Conservation (phyloP, 352 stramenopile species). For the Phytophthora citricola region DNA sequence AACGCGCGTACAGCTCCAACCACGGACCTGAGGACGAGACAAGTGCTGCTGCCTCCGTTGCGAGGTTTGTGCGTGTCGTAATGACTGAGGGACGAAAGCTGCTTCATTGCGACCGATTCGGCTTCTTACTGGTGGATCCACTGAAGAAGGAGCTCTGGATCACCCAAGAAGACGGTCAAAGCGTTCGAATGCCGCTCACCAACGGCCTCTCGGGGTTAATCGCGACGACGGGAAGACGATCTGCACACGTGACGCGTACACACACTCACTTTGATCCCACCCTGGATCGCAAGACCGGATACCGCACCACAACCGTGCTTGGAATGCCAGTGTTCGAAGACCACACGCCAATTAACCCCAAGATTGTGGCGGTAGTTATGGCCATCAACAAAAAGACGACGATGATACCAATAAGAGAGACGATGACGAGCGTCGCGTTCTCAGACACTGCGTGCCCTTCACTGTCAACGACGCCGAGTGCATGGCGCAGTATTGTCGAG, state of each 20-base stretch:
- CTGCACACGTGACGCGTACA: slow-evolving; percentile 66
- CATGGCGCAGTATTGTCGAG: slow-evolving; percentile 66
- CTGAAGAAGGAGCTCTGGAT: slow-evolving; percentile 81
- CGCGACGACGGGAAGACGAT: slow-evolving; percentile 55
- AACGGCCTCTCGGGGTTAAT: slow-evolving; percentile 69
- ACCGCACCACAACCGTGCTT: slow-evolving; percentile 69
- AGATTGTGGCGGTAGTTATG: slow-evolving; percentile 76
- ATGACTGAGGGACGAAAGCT: slow-evolving; percentile 64
- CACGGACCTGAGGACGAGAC: slow-evolving; percentile 45
- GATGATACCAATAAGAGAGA: slow-evolving; percentile 17
- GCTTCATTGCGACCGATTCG: slow-evolving; percentile 67
- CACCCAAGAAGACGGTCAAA: slow-evolving; percentile 60
- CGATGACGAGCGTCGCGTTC: slow-evolving; percentile 17
- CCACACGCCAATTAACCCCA: slow-evolving; percentile 57
- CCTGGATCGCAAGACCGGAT: slow-evolving; percentile 75
- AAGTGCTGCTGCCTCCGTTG: slow-evolving; percentile 51
- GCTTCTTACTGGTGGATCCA: slow-evolving; percentile 67
- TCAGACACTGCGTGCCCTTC: slow-evolving; percentile 50
- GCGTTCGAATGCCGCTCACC: slow-evolving; percentile 64
- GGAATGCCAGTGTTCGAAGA: slow-evolving; percentile 76
- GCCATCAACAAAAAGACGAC: slow-evolving; percentile 87
- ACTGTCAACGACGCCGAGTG: slow-evolving; percentile 50
- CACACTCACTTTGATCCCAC: slow-evolving; percentile 64
- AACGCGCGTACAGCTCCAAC: slow-evolving; percentile 31
- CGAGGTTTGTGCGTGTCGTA: slow-evolving; percentile 62